Evolutionary conservation across 2,329 filamentous ascomycete species (phyloP), one percentile per base, ranked within the genome.

Genomic region (Fusarium aywerte): DNA sequence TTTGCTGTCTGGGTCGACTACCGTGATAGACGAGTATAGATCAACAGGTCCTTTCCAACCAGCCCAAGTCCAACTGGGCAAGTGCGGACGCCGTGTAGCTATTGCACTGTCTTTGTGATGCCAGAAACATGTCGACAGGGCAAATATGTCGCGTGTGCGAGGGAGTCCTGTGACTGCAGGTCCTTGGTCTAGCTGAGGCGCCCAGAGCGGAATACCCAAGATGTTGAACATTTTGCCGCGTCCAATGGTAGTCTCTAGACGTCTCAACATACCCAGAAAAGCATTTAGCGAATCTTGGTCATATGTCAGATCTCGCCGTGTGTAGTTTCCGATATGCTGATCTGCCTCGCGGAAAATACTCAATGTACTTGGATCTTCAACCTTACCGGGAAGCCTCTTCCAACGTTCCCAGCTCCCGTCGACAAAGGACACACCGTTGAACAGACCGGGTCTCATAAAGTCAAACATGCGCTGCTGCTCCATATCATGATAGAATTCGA

Each of bases 31-130:
- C 7, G 76, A 78, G 59, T 74, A 70, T 40, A 78, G 63, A 29
- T 78, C 76, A 13, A 78, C 77, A 7, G 74, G 65, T 15, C 77
- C 77, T 18, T 72, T 69, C 77, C 77, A 78, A 3, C 77, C 77
- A 4, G 76, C 76, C 77, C 77, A 78, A 3, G 76, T 76, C 77
- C 77, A 78, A 58, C 77, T 78, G 10, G 77, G 77, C 49, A 78
- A 64, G 38, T 78, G 76, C 0, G 62, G 57, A 2, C 76, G 69
- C 39, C 76, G 55, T n/a, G 53, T 69, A 2, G 73, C 73, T 42
- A 69, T 63, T 11, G 59, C 58, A 8, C 66, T 68, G 5, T 75
- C 73, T 33, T 67, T 69, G 47, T 78, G 76, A n/a, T 78, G 76
- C 76, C 76, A 78, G 59, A 78, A 78, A 44, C 76, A 76, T 7